A percentile compares a stretch with the other conserved stretches of the same genome.
Conservation (phyloP, 2,329 filamentous ascomycete species). For the Zymoseptoria pseudotritici region DNA sequence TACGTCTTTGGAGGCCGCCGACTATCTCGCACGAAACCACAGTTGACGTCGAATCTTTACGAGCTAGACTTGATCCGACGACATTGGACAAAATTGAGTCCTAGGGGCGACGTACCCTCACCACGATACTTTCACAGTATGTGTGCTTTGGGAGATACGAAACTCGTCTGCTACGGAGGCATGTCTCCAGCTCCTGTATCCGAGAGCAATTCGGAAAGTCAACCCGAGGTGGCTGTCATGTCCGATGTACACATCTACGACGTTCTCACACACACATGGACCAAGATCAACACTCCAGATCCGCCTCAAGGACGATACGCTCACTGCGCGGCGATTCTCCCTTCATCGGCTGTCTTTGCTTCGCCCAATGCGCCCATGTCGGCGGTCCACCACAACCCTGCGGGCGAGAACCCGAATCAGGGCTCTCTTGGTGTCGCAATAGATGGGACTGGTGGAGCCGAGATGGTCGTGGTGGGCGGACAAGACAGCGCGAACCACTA, state of each 20-base stretch:
- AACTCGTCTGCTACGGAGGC: constrained; percentile 94
- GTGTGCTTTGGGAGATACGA: constrained; percentile 86
- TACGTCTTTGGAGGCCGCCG: constrained; percentile 94
- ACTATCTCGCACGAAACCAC: constrained; percentile 73
- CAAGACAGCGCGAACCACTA: constrained; percentile 98
- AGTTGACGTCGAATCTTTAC: constrained; percentile 83
- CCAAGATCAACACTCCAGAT: constrained; percentile 64
- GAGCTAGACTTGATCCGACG: constrained; percentile 84
- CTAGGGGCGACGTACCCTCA: constrained; percentile 75
- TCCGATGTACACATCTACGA: constrained; percentile 97
- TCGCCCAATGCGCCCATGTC: constrained; percentile 77
- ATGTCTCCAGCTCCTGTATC: constrained; percentile 66
- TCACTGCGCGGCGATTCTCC: constrained; percentile 87
- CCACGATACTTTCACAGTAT: constrained; percentile 96
- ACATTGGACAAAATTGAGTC: constrained; percentile 88
- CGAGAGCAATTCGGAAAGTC: constrained; percentile 63
- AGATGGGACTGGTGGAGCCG: constrained; percentile 83
- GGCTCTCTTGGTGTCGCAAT: constrained; percentile 81
- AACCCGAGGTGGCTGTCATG: constrained; percentile 71
- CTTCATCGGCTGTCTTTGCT: constrained; percentile 78
- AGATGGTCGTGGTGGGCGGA: constrained; percentile 95
- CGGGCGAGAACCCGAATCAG: constrained; percentile 74
- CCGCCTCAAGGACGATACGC: constrained; percentile 90
- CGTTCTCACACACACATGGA: constrained; percentile 74
- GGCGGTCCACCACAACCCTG: constrained; percentile 82